Conservation (phyloP, 176 grass and related monocot species). For the Hordeum marinum region DNA sequence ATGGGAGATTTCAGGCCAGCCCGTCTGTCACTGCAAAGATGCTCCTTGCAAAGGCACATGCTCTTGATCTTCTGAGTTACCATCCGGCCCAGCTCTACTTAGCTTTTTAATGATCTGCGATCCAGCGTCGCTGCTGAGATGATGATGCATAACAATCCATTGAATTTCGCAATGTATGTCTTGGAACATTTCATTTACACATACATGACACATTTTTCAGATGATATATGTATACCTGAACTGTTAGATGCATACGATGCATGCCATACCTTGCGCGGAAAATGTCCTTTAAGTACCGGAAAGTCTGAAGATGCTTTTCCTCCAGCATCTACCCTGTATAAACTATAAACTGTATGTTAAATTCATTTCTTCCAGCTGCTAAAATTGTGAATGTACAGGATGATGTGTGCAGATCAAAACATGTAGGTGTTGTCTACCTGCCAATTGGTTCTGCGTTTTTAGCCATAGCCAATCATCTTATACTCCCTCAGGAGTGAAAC, state of each 20-base stretch:
- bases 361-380: too few species aligned
- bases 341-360: too few species aligned
- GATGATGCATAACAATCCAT: neutral
- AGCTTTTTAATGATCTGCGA: neutral
- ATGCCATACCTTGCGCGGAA: neutral
- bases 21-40: constrained; percentile 63
- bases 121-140: neutral
- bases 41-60: constrained; percentile 51
- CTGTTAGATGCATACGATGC: neutral
- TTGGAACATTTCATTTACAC: constrained; percentile 16
- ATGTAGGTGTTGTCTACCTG: too few species aligned
- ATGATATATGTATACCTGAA: neutral
- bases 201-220: neutral
- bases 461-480: too few species aligned
- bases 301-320: neutral
- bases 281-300: neutral
- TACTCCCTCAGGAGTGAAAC: too few species aligned
- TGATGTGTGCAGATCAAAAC: too few species aligned
- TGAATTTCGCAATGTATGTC: neutral
- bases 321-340: too few species aligned
- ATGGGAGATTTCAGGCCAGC: constrained; percentile 64
- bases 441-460: too few species aligned
- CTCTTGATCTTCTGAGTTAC: constrained; percentile 6
- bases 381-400: too few species aligned
- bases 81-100: neutral